These are phyloP conservation scores for Phaffia rhodozyma DNA, from an alignment of 1,284 basidiomycete genomes.

Conservation along the genomic window DNA sequence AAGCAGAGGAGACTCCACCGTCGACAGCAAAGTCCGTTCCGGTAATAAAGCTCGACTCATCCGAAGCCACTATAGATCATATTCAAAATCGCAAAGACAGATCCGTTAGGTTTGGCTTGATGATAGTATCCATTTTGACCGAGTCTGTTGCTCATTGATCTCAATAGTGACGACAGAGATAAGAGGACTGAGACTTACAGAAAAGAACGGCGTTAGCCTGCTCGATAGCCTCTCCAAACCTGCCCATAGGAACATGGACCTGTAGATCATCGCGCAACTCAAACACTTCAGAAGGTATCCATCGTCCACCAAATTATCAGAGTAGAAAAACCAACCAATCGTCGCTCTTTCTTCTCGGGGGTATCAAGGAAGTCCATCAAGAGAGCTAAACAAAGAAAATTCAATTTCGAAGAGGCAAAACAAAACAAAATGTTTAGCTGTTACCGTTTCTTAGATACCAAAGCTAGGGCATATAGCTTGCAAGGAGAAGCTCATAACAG, in stretches of 20 bases:
- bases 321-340: constrained; percentile 40
- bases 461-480: not conserved
- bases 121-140: not conserved
- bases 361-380: constrained; percentile 98
- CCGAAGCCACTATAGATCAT: constrained; percentile 34
- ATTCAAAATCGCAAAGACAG: constrained; percentile 49
- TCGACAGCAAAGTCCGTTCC: constrained; percentile 89
- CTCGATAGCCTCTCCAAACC: constrained; percentile 93
- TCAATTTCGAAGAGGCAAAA: no score
- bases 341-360: constrained; percentile 83
- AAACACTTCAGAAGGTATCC: no score
- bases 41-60: constrained; percentile 45
- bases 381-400: constrained; percentile 45
- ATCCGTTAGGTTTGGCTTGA: constrained; percentile 16
- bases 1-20: constrained; percentile 76
- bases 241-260: constrained; percentile 85
- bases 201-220: constrained; percentile 83
- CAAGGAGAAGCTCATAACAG: not conserved
- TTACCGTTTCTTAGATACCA: constrained; percentile 4
- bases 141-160: not conserved
- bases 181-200: constrained; percentile 44
- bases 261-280: no score
- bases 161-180: not conserved
- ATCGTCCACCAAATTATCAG: no score
- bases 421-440: not conserved